Conservation (phyloP, 352 stramenopile species). For the Hyaloperonospora arabidopsidis region DNA sequence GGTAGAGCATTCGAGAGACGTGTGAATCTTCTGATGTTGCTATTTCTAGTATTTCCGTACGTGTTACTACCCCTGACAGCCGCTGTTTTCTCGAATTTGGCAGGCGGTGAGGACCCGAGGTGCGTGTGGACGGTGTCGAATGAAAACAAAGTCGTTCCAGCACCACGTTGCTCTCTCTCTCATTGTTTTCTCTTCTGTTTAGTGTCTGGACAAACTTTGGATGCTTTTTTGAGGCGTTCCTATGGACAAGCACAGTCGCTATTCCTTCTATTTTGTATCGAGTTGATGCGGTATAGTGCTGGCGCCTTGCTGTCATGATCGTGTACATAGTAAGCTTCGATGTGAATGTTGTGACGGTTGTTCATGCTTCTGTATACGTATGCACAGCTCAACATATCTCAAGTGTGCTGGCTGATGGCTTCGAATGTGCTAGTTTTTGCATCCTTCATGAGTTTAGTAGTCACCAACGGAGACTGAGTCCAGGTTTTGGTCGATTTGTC, state of each 20-base stretch:
- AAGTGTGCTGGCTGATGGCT: slow-evolving; percentile 53
- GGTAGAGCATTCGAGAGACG: too few relatives aligned
- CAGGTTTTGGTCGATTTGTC: background rate
- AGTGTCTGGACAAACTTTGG: slow-evolving; percentile 52
- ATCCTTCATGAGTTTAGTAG: slow-evolving; percentile 47
- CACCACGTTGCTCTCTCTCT: background rate
- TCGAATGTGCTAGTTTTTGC: slow-evolving; percentile 54
- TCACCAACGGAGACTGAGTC: slow-evolving; percentile 31
- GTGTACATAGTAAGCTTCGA: background rate
- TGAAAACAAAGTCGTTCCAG: too few relatives aligned
- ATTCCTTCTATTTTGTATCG: slow-evolving; percentile 60
- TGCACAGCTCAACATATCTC: slow-evolving; percentile 46
- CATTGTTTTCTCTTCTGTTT: background rate
- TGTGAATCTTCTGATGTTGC: slow-evolving; percentile 1
- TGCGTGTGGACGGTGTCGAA: slow-evolving; percentile 9
- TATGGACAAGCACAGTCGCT: slow-evolving; percentile 56
- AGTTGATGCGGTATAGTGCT: slow-evolving; percentile 40
- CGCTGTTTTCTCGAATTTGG: slow-evolving; percentile 42
- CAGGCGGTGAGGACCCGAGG: slow-evolving; percentile 47
- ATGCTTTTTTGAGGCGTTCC: slow-evolving; percentile 67
- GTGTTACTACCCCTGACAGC: slow-evolving; percentile 56
- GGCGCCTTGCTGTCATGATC: slow-evolving; percentile 4
- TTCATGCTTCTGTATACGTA: slow-evolving; percentile 1
- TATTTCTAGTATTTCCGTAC: slow-evolving; percentile 49
- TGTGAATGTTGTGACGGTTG: background rate